Evolutionary conservation across 345 rosid genomes (phyloP).

Genomic region (Raphanus raphanistrum): DNA sequence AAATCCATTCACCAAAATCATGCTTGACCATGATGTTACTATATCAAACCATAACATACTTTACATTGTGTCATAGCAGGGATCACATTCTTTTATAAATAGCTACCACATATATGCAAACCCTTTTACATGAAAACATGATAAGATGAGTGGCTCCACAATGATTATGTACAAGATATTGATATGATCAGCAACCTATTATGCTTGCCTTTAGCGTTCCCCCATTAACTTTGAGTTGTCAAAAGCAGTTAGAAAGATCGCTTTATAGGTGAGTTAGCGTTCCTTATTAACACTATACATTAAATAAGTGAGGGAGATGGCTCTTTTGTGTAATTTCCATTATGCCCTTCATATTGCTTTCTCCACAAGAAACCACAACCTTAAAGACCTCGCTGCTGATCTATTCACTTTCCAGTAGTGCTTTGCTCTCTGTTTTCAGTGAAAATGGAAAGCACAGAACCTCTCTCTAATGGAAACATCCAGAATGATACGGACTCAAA

Average conservation of each 20-base stretch:
- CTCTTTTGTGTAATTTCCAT: neutral
- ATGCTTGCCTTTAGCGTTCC: neutral
- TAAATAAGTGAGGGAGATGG: constrained; percentile 21
- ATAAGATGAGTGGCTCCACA: constrained; percentile 5
- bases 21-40: neutral
- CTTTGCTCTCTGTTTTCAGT: neutral
- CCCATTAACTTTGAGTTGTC: constrained; percentile 12
- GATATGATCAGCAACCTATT: constrained; percentile 5
- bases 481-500: neutral
- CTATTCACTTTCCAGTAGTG: neutral
- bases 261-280: constrained; percentile 22
- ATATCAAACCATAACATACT: neutral
- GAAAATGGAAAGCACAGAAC: constrained; percentile 17
- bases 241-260: constrained; percentile 24
- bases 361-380: constrained; percentile 16
- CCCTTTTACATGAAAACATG: neutral
- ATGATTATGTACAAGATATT: neutral
- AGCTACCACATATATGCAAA: neutral
- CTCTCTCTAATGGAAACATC: constrained; percentile 6
- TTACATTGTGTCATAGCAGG: neutral
- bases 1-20: neutral
- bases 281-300: neutral
- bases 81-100: neutral
- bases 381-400: neutral
- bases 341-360: neutral